Conservation (phyloP, 75 land plant genomes). For the Cryptomeria japonica region DNA sequence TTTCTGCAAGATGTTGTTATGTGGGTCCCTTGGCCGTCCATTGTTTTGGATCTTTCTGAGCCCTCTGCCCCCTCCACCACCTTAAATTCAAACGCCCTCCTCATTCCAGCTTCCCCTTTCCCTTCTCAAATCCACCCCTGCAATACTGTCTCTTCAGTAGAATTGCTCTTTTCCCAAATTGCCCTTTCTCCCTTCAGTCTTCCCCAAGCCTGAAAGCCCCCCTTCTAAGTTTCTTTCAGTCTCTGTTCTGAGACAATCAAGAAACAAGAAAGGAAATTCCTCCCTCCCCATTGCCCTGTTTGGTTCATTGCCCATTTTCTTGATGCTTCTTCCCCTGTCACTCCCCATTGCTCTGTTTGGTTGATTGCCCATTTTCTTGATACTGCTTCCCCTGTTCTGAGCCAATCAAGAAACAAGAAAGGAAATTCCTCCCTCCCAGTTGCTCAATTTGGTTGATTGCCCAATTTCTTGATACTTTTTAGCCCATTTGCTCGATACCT, state of each 20-base stretch:
- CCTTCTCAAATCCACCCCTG: constrained; percentile 3
- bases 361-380: not conserved
- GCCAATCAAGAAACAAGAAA: too few relatives aligned
- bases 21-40: not conserved
- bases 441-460: too few relatives aligned
- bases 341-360: not conserved
- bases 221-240: not conserved
- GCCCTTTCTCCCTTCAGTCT: not conserved
- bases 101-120: constrained; percentile 9
- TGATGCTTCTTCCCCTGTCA: too few relatives aligned
- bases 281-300: not conserved
- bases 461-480: too few relatives aligned
- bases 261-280: too few relatives aligned
- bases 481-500: not conserved
- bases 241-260: not conserved
- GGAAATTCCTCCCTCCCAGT: too few relatives aligned
- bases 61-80: not conserved
- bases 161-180: not conserved
- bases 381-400: too few relatives aligned
- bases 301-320: too few relatives aligned
- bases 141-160: not conserved
- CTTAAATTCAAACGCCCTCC: constrained; percentile 7
- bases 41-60: not conserved
- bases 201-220: not conserved
- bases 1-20: not conserved